A percentile compares a stretch with the other conserved stretches of the same genome.
Evolutionary conservation across 768 basidiomycete genomes (phyloP).

Genomic region (Xerocomus potaroensis): DNA sequence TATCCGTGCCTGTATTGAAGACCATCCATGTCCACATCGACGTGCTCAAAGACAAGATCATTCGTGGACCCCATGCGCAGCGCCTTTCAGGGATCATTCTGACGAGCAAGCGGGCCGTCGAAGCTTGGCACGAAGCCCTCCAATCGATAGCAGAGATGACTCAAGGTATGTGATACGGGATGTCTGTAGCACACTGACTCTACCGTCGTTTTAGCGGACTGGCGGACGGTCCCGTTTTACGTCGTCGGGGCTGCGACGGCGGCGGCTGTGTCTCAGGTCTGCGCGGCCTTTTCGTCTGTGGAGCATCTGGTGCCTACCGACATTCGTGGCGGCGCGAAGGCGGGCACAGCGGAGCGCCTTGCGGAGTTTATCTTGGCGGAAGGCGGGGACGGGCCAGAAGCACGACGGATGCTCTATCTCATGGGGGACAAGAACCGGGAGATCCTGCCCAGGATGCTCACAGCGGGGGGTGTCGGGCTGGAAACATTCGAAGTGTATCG

Average conservation of each 20-base stretch:
- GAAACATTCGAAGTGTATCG: conserved; percentile 63
- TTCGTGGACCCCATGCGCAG: conserved; percentile 31
- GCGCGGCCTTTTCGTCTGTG: conserved; percentile 34
- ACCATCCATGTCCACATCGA: conserved; percentile 52
- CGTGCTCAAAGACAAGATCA: conserved; percentile 41
- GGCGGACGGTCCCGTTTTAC: conserved; percentile 68
- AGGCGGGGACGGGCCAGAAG: conserved; percentile 16
- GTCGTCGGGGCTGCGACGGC: conserved; percentile 71
- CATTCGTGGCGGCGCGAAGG: conserved; percentile 43
- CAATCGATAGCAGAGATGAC: conserved; percentile 7
- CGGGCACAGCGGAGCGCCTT: conserved; percentile 67
- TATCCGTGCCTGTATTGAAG: conserved; percentile 71
- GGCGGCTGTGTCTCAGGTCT: conserved; percentile 33
- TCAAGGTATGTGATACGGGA: conserved; percentile 13
- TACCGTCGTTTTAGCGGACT: conserved; percentile 33
- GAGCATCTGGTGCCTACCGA: conserved; percentile 30
- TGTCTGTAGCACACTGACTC: neutral
- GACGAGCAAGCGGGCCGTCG: conserved; percentile 74
- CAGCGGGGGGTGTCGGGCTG: conserved; percentile 41
- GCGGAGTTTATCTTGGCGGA: conserved; percentile 57
- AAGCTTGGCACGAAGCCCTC: conserved; percentile 57
- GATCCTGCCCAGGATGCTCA: conserved; percentile 51
- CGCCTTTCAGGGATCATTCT: conserved; percentile 60
- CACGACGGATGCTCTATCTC: conserved; percentile 55
- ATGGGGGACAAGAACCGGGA: conserved; percentile 87